Base-by-base conservation (phyloP, 805 yeast species). In the Metschnikowia cubensis region DNA sequence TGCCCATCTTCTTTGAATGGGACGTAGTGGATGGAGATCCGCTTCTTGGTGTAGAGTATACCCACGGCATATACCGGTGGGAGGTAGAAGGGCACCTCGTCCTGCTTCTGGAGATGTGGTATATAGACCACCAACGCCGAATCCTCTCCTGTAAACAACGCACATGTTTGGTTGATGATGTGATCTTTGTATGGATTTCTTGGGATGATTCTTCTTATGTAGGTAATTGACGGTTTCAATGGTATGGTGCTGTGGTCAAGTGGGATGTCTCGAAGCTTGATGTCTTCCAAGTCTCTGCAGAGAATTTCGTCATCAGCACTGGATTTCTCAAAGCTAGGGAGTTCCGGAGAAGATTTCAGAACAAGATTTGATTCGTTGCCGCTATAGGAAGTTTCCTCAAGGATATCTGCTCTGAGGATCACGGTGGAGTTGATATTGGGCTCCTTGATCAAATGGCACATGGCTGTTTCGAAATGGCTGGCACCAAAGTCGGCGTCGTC, bases 381-480 rank as follows among this genome's bases (percentile, higher is more conserved):
- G 18, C n/a, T 32, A 59, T 73, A 81, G 6, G 60, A 66, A 49
- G 69, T 70, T 56, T 83, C 85, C 40, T 73, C 71, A 42, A 87
- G 63, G 21, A 90, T 81, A 67, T 92, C 97, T 0, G 97, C 96
- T 57, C 98, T 73, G 67, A 92, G 72, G 33, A 91, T 86, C 34
- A 89, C 94, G 0, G 97, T 87, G 10, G 97, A 91, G 68, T 91
- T 92, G 68, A 89, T 87, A 63, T 90, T 87, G 15, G 97, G 97
- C 55, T 88, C 89, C 51, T 78, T 75, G 48, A 89, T 86, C 52
- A 89, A 74, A 65, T 89, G 87, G 40, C 79, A 67, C 91, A 89
- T 85, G 5, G 96, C 96, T 2, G 70, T 69, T 49, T 81, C 83
- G 61, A 84, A 89, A 67, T 89, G 88, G 4, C 64, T 66, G 13